Evolutionary conservation across 2,329 filamentous ascomycete species (phyloP), one percentile per base, ranked within the genome.

Genomic region (Penicillium sp.): DNA sequence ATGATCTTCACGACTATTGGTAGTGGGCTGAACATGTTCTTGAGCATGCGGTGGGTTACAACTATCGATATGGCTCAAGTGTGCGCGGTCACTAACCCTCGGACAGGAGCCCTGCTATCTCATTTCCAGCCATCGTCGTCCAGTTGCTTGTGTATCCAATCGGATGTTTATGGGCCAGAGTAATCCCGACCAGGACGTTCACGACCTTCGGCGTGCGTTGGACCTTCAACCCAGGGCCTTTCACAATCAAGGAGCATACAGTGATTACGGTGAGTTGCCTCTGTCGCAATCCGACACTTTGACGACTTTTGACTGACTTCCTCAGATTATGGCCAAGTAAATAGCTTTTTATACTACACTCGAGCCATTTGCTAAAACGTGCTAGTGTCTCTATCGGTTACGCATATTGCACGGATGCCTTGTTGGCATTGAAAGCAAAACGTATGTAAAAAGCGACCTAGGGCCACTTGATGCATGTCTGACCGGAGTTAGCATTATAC

Each of bases 21-120:
- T 14, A 79, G 76, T 14, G 76, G 71, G 21, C 61, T 80, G 49
- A 80, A 80, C 55, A 76, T 78, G 73, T 65, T 81, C 38, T 74
- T 81, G 40, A 56, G 54, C 20, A 49, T 64, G 52, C 71, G 78
- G 47, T 77, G 74, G 5, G 34, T 30, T n/a, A n/a, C n/a, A n/a
- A n/a, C n/a, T n/a, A n/a, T n/a, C n/a, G n/a, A n/a, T n/a, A n/a
- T n/a, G n/a, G n/a, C n/a, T n/a, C n/a, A n/a, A n/a, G n/a, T n/a
- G n/a, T n/a, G n/a, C n/a, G n/a, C n/a, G n/a, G n/a, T n/a, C n/a
- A n/a, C n/a, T n/a, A n/a, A n/a, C n/a, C n/a, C 3, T 5, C 11
- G 14, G 4, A 27, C 15, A 56, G 48, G 48, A 56, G 51, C 45
- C 77, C 78, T 18, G 76, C 70, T 43, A 70, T 80, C 39, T 64